These are phyloP conservation scores for Ogataea populi-albae DNA, from an alignment of 805 yeast genomes.

Conservation along the genomic window DNA sequence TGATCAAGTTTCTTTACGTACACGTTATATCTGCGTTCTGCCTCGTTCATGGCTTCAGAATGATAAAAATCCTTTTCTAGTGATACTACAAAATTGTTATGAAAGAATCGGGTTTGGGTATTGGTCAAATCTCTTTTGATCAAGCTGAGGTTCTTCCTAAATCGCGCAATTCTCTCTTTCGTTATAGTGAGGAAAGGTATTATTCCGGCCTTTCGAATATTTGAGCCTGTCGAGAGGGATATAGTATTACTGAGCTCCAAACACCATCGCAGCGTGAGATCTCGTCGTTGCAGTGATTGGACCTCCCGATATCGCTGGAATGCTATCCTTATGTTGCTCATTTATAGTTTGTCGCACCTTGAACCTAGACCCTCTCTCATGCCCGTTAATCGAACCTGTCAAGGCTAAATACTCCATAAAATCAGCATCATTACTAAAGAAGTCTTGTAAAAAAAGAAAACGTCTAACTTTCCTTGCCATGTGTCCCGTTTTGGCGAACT, in stretches of 20 bases:
- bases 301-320: slow-evolving; percentile 27
- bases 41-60: slow-evolving; percentile 3
- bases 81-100: slow-evolving; percentile 23
- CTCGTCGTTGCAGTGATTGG: slow-evolving; percentile 24
- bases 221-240: slow-evolving; percentile 2
- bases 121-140: slow-evolving; percentile 22
- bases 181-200: slow-evolving; percentile 12
- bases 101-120: slow-evolving; percentile 23
- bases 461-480: too few relatives aligned
- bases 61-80: slow-evolving; percentile 8
- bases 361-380: too few relatives aligned
- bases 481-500: too few relatives aligned
- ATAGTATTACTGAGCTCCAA: slow-evolving; percentile 12
- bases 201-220: slow-evolving; percentile 12
- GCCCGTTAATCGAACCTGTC: too few relatives aligned
- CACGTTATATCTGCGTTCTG: slow-evolving; percentile 2
- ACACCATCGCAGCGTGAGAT: slow-evolving; percentile 29
- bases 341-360: slow-evolving; percentile 4
- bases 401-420: too few relatives aligned
- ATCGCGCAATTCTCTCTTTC: slow-evolving; percentile 4
- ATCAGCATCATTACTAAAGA: too few relatives aligned
- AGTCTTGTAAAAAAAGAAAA: too few relatives aligned
- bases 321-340: slow-evolving; percentile 26
- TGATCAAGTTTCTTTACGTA: slow-evolving; percentile 2
- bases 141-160: slow-evolving; percentile 10